Evolutionary conservation across 2,329 filamentous ascomycete species (phyloP).

Genomic region (Echinosphaeria canescens): DNA sequence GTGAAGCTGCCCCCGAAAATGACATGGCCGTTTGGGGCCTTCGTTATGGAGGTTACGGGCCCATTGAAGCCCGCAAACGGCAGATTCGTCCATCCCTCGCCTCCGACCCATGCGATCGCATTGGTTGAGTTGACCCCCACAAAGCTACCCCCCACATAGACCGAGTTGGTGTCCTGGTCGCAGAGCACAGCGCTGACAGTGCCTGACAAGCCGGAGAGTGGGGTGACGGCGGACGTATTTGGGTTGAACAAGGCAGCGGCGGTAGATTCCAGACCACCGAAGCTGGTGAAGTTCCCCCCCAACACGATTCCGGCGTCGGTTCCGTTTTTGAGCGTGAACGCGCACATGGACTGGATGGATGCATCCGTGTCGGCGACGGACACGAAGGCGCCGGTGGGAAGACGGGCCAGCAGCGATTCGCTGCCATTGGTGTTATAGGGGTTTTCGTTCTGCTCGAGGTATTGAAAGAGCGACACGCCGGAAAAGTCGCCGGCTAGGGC

Average conservation of each 20-base stretch:
- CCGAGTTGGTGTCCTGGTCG: constrained; percentile 52
- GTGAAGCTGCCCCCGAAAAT: constrained; percentile 86
- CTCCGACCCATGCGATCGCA: constrained; percentile 60
- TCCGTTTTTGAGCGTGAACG: constrained; percentile 45
- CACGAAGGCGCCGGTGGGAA: constrained; percentile 71
- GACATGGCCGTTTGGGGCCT: constrained; percentile 61
- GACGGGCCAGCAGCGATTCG: constrained; percentile 56
- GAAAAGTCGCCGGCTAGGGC: constrained; percentile 79
- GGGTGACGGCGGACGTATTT: constrained; percentile 42
- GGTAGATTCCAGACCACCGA: constrained; percentile 54
- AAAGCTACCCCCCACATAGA: constrained; percentile 85
- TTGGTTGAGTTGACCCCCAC: constrained; percentile 65
- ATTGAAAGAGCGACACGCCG: constrained; percentile 79
- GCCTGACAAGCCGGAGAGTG: constrained; percentile 65
- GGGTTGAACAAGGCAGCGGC: constrained; percentile 70
- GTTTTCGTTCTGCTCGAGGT: constrained; percentile 53
- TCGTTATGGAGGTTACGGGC: constrained; percentile 67
- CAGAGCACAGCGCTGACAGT: constrained; percentile 69
- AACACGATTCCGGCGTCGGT: constrained; percentile 55
- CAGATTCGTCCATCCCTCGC: constrained; percentile 52
- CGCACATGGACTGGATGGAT: constrained; percentile 74
- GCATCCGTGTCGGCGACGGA: constrained; percentile 60
- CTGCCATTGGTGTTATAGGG: constrained; percentile 52
- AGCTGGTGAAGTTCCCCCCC: constrained; percentile 87
- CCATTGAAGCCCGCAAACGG: constrained; percentile 93